Evolutionary conservation across 2,329 filamentous ascomycete species (phyloP).

Genomic region (Ceratocystis diversiconidia): DNA sequence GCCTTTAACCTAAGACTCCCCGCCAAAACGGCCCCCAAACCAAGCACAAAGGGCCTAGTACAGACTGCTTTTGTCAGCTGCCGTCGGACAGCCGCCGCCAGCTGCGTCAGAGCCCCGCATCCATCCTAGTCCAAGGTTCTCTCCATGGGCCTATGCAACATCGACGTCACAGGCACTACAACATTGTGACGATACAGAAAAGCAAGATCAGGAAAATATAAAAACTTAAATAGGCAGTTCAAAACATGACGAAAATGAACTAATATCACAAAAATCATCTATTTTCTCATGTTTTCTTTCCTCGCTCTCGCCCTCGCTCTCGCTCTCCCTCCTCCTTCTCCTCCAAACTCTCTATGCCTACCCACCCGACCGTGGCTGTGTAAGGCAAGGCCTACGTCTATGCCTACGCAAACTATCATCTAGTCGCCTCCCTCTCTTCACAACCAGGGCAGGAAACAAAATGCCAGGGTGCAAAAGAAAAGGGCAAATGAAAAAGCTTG

Average conservation of each 20-base stretch:
- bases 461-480: neutral
- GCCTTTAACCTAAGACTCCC: too few relatives aligned
- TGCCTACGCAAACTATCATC: neutral
- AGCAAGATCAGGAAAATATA: too few relatives aligned
- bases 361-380: slow-evolving; percentile 4
- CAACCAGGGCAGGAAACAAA: too few relatives aligned
- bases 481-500: neutral
- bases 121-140: neutral
- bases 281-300: neutral
- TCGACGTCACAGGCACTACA: neutral
- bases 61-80: neutral
- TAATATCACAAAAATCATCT: too few relatives aligned
- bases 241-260: too few relatives aligned
- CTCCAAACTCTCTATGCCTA: neutral
- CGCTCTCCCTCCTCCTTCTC: neutral
- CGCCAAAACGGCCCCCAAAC: neutral
- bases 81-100: neutral
- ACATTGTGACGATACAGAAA: neutral
- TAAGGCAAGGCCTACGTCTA: neutral
- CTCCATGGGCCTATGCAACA: neutral
- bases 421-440: too few relatives aligned
- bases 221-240: too few relatives aligned
- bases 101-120: neutral
- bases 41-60: neutral
- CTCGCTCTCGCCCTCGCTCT: neutral